phyloP scores from a whole-genome alignment of 768 basidiomycete species.

The Crucibulum laeve region DNA sequence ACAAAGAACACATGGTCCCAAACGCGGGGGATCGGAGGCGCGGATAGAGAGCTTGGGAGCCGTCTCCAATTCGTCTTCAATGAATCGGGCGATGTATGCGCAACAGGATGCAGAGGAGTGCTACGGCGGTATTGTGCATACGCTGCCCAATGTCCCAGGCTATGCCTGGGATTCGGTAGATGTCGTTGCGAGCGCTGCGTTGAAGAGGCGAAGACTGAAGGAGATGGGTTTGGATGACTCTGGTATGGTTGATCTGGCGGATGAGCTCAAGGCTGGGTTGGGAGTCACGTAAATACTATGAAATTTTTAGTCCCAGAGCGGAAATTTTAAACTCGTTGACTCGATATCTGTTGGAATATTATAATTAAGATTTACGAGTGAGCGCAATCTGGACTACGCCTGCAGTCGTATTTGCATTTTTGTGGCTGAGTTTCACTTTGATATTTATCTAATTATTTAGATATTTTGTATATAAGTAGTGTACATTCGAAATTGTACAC shows the following conservation, averaged over 20 bases:
- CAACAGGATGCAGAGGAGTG: slow-evolving; percentile 98
- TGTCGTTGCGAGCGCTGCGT: slow-evolving; percentile 70
- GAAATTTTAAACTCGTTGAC: no score
- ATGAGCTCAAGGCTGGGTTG: slow-evolving; percentile 60
- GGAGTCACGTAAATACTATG: slow-evolving; percentile 39
- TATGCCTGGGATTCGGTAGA: slow-evolving; percentile 67
- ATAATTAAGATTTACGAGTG: no score
- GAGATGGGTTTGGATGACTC: slow-evolving; percentile 20
- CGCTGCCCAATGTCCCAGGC: slow-evolving; percentile 68
- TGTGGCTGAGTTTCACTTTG: no score
- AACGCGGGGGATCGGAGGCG: neutral
- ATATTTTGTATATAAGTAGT: no score
- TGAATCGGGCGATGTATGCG: slow-evolving; percentile 45
- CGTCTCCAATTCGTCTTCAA: neutral
- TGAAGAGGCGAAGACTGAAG: slow-evolving; percentile 44
- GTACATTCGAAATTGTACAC: no score
- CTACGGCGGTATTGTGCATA: slow-evolving; percentile 69
- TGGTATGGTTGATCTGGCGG: slow-evolving; percentile 46
- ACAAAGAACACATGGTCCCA: neutral
- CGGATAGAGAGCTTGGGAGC: neutral
- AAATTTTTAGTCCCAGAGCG: no score
- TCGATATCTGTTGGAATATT: no score
- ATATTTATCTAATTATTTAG: no score
- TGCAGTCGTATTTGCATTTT: no score
- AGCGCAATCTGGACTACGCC: no score